Evolutionary conservation across 1,284 basidiomycete species (phyloP).

Genomic region (Apiotrichum gracile): DNA sequence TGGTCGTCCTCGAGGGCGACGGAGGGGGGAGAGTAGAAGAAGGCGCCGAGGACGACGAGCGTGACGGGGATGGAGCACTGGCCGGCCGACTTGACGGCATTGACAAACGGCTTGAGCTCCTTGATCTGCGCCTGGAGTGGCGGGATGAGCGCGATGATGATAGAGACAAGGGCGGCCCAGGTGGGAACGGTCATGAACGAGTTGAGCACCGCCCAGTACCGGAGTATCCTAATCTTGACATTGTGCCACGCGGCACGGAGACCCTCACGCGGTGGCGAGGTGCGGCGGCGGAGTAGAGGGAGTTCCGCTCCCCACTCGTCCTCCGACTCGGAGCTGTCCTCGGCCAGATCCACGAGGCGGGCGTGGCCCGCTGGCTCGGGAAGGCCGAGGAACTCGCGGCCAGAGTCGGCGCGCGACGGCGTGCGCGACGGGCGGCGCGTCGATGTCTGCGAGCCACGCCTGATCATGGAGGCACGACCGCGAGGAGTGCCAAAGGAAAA

Average conservation of each 20-base stretch:
- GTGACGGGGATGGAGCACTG: conserved; percentile 81
- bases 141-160: conserved; percentile 72
- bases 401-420: conserved; percentile 35
- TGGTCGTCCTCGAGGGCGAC: conserved; percentile 10
- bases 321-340: conserved; percentile 36
- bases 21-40: conserved; percentile 59
- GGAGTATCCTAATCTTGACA: conserved; percentile 33
- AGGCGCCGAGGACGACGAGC: conserved; percentile 84
- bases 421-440: conserved; percentile 1
- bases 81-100: conserved; percentile 65
- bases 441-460: conserved; percentile 7
- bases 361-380: conserved; percentile 34
- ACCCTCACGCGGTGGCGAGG: not conserved
- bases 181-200: conserved; percentile 84
- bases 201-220: conserved; percentile 51
- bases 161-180: conserved; percentile 69
- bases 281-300: conserved; percentile 6
- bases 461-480: conserved; percentile 24
- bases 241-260: not conserved
- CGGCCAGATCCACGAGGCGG: conserved; percentile 22
- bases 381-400: conserved; percentile 43
- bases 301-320: conserved; percentile 44
- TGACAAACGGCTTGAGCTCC: conserved; percentile 60
- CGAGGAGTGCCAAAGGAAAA: not conserved
- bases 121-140: conserved; percentile 67